Conservation (phyloP, 495 filamentous ascomycete species). For the Neurospora tetrasperma region DNA sequence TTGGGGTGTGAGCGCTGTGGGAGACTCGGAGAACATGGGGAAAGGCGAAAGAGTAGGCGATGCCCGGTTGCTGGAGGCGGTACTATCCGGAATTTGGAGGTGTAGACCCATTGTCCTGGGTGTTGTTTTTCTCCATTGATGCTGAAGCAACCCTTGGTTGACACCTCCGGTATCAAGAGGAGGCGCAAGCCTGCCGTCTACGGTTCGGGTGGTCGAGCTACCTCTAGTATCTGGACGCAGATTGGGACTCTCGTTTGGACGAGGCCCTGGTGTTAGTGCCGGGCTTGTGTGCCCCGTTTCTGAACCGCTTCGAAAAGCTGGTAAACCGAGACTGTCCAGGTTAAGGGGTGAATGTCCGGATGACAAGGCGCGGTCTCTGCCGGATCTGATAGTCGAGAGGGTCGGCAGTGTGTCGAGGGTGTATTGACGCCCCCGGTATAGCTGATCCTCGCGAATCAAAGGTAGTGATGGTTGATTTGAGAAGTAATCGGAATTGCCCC, state of each 20-base stretch:
- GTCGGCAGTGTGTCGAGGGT: not conserved
- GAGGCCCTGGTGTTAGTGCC: not conserved
- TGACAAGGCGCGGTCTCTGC: constrained; percentile 23
- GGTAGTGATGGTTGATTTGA: not conserved
- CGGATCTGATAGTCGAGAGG: not conserved
- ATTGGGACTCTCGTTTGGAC: not conserved
- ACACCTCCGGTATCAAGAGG: constrained; percentile 4
- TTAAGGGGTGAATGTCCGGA: constrained; percentile 19
- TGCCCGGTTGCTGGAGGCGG: constrained; percentile 40
- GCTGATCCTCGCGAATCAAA: not conserved
- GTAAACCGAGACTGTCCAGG: constrained; percentile 4
- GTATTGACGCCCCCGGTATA: not conserved
- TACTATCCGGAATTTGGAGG: constrained; percentile 28
- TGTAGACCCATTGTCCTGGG: constrained; percentile 3
- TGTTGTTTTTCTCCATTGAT: not conserved
- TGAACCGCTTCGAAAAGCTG: constrained; percentile 1
- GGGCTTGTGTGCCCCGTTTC: not conserved
- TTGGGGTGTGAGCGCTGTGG: constrained; percentile 32
- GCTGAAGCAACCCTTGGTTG: not conserved
- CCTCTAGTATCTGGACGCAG: constrained; percentile 8
- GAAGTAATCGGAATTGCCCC: constrained; percentile 45
- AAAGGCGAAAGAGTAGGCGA: constrained; percentile 33
- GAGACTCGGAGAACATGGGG: constrained; percentile 34
- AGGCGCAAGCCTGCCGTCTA: constrained; percentile 23
- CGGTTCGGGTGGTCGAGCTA: constrained; percentile 15